Base-by-base conservation (phyloP, 352 stramenopile species). In the Phytophthora pseudosyringae region DNA sequence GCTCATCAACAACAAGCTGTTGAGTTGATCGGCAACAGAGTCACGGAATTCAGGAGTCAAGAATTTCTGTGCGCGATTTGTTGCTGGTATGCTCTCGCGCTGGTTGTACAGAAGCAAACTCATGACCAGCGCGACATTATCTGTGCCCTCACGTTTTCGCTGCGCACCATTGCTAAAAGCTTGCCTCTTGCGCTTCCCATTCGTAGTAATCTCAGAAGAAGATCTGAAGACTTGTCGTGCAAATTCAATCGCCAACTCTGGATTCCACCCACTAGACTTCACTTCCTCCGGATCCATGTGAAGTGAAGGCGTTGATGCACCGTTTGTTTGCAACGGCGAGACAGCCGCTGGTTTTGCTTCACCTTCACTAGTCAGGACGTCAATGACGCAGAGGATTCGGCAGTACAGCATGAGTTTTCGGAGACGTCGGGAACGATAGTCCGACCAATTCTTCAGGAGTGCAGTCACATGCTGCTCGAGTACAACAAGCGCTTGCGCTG, bases 381-480 rank as follows among this genome's bases (percentile, higher is more conserved):
- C 78, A 29, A 86, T 33, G 15, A 86, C 67, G 29, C 72, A 86
- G 4, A 86, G 54, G 12, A 86, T 77, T 29, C 59, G 67, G 35
- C 65, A 76, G 33, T 78, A 71, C 18, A 77, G 39, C 29, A 74
- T 29, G 5, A 83, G 38, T 59, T 67, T 71, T 47, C 46, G 55
- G 13, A 49, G 15, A 25, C 21, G 40, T 16, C 57, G 35, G 8
- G 41, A 63, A 39, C 18, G 32, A 43, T 18, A 40, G 4, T 28
- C 40, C 10, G 12, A 39, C n/a, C 18, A 53, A 36, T 58, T 57
- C 28, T 41, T 55, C 36, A 55, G 28, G 8, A 61, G 28, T 45
- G 33, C 15, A 35, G 67, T 38, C 32, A 47, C 59, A 39, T 69
- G 59, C 18, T 69, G 48, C 21, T 66, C 53, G 21, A 83, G 43